These are phyloP conservation scores for Artemisia argyi DNA, from an alignment of 129 eudicot species.

Conservation along the genomic window DNA sequence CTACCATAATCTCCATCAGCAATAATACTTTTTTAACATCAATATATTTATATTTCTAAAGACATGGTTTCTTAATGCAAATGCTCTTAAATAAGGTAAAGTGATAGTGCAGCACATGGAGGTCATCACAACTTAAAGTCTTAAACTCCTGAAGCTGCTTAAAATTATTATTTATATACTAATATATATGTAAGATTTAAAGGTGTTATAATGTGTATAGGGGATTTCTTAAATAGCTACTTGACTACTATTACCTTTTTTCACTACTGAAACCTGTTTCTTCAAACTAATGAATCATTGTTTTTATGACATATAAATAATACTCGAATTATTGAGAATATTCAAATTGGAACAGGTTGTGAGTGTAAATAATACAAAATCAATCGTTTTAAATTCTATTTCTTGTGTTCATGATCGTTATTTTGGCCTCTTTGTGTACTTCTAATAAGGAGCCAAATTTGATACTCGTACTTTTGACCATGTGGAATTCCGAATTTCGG, in stretches of 20 bases:
- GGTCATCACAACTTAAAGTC: constrained; percentile 21
- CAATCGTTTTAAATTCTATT: too few relatives aligned
- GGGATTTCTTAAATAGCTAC: background rate
- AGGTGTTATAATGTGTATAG: constrained; percentile 1
- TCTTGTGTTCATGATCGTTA: too few relatives aligned
- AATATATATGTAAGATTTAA: background rate
- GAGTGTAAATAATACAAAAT: too few relatives aligned
- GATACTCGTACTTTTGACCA: too few relatives aligned
- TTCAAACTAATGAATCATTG: too few relatives aligned
- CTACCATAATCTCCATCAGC: constrained; percentile 12
- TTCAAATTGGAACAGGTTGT: too few relatives aligned
- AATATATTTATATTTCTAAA: too few relatives aligned
- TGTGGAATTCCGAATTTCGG: too few relatives aligned
- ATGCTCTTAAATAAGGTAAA: constrained; percentile 21
- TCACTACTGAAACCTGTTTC: background rate
- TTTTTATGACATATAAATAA: too few relatives aligned
- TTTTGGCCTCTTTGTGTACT: too few relatives aligned
- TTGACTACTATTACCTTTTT: background rate
- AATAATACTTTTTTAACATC: background rate
- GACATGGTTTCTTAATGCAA: constrained; percentile 5
- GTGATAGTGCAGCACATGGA: constrained; percentile 30
- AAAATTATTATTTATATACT: background rate
- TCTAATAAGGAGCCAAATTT: too few relatives aligned
- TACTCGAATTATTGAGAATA: too few relatives aligned
- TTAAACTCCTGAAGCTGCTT: constrained; percentile 24